Evolutionary conservation across 495 filamentous ascomycete species (phyloP).

Genomic region (Xylaria flabelliformis): DNA sequence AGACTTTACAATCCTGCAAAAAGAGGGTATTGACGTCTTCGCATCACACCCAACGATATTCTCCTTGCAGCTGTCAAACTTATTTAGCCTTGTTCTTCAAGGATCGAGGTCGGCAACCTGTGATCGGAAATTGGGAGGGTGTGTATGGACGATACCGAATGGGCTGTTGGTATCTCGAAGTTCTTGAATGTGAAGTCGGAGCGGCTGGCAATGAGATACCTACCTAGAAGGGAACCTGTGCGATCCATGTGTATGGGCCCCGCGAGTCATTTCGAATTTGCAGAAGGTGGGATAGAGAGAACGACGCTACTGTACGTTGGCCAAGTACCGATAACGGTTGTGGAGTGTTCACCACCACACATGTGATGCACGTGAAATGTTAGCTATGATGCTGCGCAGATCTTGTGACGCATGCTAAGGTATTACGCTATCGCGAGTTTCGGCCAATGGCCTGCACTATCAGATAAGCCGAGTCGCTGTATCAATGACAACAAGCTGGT

Average conservation of each 20-base stretch:
- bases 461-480: neutral
- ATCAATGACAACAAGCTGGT: neutral
- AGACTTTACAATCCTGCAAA: neutral
- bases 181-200: neutral
- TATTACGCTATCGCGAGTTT: conserved; percentile 10
- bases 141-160: neutral
- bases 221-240: neutral
- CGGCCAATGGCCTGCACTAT: neutral
- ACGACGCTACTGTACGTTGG: neutral
- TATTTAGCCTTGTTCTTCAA: neutral
- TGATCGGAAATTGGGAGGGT: neutral
- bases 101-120: neutral
- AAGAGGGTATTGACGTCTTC: conserved; percentile 3
- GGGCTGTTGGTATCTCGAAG: neutral
- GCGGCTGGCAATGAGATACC: neutral
- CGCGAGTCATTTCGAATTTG: neutral
- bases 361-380: conserved; percentile 29
- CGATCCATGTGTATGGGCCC: neutral
- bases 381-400: conserved; percentile 21
- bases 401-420: conserved; percentile 14
- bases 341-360: conserved; percentile 3
- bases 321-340: conserved; percentile 15
- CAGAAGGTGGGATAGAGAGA: conserved; percentile 5
- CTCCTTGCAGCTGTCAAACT: neutral
- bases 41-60: neutral